Base-by-base conservation (phyloP, 768 basidiomycete genomes). In the Scleroderma bovista region DNA sequence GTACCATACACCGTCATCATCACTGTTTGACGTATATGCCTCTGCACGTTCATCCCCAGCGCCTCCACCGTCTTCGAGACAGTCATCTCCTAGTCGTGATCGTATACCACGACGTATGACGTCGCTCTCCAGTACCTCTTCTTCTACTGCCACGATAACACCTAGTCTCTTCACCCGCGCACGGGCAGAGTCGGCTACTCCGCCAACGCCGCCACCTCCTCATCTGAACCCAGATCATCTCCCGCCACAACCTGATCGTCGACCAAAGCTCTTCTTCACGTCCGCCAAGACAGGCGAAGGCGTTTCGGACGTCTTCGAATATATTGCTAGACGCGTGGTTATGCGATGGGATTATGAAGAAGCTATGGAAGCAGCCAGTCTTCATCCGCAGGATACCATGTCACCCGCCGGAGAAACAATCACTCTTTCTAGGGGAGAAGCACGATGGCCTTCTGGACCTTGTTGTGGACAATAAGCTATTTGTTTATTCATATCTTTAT, bases 1-100 rank as follows among this genome's bases (percentile, higher is more conserved):
- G 37, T 91, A 84, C 65, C 84, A 88, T 64, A 91, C 89, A 0
- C 87, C 89, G 7, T 79, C 83, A 0, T 90, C 88, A 0, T 88
- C 86, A n/a, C 53, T 88, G 38, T 84, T 80, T 55, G 83, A 88
- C 60, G 56, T 62, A 3, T 86, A 72, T 53, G 73, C 79, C 17
- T 80, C 83, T 7, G 83, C 85, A 3, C 75, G 78, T 10, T 78
- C 79, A 3, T 83, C 84, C 2, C 81, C 81, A 0, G 71, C 74
- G 46, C 72, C 78, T 0, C 57, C 54, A 1, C 67, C 67, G 2
- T 60, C 59, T 5, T 65, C 63, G 10, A 55, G 54, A 9, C 60
- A 71, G 46, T 60, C 62, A 43, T 61, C 58, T 48, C 56, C 62
- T 38, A 51, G 52, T 56, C 53, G 57, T 57, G 54, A 8, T 56